Conservation (phyloP, 1,284 basidiomycete species). For the Sanguinoderma infundibulare region DNA sequence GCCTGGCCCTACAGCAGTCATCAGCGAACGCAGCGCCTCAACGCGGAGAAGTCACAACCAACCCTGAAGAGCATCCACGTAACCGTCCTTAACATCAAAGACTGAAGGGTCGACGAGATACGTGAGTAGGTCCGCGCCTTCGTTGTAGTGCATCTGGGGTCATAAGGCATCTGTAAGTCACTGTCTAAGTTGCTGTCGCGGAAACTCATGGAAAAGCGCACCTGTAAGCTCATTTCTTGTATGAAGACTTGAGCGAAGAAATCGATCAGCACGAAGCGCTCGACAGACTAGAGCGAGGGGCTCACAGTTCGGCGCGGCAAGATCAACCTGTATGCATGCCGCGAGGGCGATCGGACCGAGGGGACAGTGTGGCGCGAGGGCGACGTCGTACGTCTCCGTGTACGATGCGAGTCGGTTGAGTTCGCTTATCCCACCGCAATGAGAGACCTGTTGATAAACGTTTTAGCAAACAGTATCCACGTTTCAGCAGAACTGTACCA, state of each 20-base stretch:
- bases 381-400: conserved; percentile 72
- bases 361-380: conserved; percentile 65
- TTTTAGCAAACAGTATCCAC: neutral
- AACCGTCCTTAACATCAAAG: conserved; percentile 65
- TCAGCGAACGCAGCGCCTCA: neutral
- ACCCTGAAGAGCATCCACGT: conserved; percentile 59
- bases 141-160: conserved; percentile 74
- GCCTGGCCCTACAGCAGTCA: conserved; percentile 52
- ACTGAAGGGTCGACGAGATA: conserved; percentile 62
- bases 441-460: conserved; percentile 49
- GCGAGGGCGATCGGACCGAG: conserved; percentile 77
- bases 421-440: conserved; percentile 79
- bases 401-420: conserved; percentile 70
- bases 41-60: conserved; percentile 9
- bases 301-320: conserved; percentile 59
- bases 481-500: conserved; percentile 14
- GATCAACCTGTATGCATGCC: conserved; percentile 65
- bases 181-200: neutral
- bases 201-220: conserved; percentile 26
- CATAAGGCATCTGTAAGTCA: neutral
- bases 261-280: neutral
- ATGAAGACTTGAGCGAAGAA: conserved; percentile 50
- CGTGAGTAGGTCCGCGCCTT: conserved; percentile 72
- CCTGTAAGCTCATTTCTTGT: conserved; percentile 73
- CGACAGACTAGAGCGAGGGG: neutral